These are phyloP conservation scores for Pseudocercospora macadamiae DNA, from an alignment of 2,329 filamentous ascomycete genomes.

Conservation along the genomic window DNA sequence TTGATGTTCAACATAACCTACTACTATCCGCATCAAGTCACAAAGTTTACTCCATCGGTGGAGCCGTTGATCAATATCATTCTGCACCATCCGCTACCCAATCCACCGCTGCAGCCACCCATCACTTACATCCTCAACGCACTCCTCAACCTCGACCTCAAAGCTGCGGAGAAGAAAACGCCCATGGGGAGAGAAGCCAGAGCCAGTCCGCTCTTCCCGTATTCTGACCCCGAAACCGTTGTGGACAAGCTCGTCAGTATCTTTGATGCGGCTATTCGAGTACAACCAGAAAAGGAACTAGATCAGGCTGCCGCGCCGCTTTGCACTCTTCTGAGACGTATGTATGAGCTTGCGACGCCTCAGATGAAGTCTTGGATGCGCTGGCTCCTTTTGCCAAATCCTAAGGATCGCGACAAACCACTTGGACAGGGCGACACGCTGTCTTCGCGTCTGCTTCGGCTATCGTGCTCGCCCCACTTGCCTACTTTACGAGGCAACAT, in stretches of 20 bases:
- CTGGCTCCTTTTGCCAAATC: conserved; percentile 70
- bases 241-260: conserved; percentile 69
- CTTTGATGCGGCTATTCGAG: conserved; percentile 66
- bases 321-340: conserved; percentile 69
- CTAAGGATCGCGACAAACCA: conserved; percentile 73
- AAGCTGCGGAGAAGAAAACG: conserved; percentile 36
- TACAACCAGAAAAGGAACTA: conserved; percentile 69
- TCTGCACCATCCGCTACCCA: conserved; percentile 59
- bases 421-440: conserved; percentile 76
- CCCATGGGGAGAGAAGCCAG: conserved; percentile 23
- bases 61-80: conserved; percentile 73
- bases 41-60: conserved; percentile 68
- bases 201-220: conserved; percentile 66
- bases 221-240: conserved; percentile 61
- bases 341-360: conserved; percentile 72
- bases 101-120: conserved; percentile 72
- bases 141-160: conserved; percentile 75
- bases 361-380: conserved; percentile 66
- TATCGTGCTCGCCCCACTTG: conserved; percentile 73
- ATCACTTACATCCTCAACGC: conserved; percentile 76
- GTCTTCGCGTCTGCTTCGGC: conserved; percentile 73
- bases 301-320: conserved; percentile 64
- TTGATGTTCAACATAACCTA: conserved; percentile 87
- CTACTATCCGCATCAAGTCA: conserved; percentile 64
- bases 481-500: conserved; percentile 74